Evolutionary conservation across 768 basidiomycete genomes (phyloP).

Genomic region (Leccinum fibrillosum): DNA sequence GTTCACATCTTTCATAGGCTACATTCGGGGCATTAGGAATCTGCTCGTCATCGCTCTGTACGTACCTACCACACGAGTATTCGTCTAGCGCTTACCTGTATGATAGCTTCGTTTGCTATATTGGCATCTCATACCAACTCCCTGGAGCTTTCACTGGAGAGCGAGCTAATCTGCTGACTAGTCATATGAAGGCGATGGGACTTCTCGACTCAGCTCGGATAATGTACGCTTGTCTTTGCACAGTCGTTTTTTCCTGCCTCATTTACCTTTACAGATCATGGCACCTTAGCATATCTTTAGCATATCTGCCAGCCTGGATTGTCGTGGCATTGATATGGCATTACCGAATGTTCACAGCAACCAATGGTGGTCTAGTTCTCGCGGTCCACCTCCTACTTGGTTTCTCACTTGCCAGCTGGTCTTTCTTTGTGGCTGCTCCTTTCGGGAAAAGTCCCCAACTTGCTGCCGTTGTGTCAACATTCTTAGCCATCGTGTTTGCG

Average conservation of each 20-base stretch:
- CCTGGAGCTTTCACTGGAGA: slow-evolving; percentile 69
- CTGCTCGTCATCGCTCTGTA: slow-evolving; percentile 68
- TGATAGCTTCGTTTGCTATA: slow-evolving; percentile 60
- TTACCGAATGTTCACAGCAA: slow-evolving; percentile 59
- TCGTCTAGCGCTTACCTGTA: background rate
- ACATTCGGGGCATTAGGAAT: slow-evolving; percentile 56
- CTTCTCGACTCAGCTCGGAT: slow-evolving; percentile 67
- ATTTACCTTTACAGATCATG: slow-evolving; percentile 40
- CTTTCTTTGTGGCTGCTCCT: slow-evolving; percentile 65
- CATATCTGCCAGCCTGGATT: slow-evolving; percentile 78
- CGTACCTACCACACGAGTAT: slow-evolving; percentile 18
- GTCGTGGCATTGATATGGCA: slow-evolving; percentile 64
- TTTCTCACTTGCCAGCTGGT: slow-evolving; percentile 65
- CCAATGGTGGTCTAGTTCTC: slow-evolving; percentile 58
- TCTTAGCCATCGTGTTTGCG: slow-evolving; percentile 62
- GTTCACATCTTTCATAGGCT: slow-evolving; percentile 40
- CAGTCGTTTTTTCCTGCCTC: background rate
- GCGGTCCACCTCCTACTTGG: slow-evolving; percentile 66
- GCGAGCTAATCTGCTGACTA: slow-evolving; percentile 59
- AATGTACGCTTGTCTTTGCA: slow-evolving; percentile 34
- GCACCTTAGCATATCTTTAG: slow-evolving; percentile 62
- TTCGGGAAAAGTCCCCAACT: slow-evolving; percentile 74
- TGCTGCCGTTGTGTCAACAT: slow-evolving; percentile 63
- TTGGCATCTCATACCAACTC: slow-evolving; percentile 76
- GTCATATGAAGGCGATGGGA: slow-evolving; percentile 81